Percentiles rank a stretch among this genome's conserved stretches.
These are phyloP conservation scores for Carex parvula DNA, from an alignment of 176 grass and related monocot genomes.

Conservation along the genomic window DNA sequence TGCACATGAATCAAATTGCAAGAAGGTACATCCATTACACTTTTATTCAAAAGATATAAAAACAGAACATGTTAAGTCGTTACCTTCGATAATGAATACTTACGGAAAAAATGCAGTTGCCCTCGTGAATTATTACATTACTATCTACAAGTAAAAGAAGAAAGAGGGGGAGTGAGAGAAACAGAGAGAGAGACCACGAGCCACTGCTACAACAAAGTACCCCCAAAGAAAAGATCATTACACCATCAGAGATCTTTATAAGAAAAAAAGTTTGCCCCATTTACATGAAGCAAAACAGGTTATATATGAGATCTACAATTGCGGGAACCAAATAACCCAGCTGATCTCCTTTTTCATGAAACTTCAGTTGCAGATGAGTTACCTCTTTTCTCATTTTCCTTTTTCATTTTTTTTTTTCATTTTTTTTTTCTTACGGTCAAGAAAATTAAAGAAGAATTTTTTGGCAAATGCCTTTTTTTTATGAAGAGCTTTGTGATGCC, in stretches of 20 bases:
- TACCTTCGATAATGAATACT: conserved; percentile 30
- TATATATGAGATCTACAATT: conserved; percentile 29
- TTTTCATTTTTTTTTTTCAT: neutral
- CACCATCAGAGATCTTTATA: conserved; percentile 26
- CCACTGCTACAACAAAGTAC: conserved; percentile 34
- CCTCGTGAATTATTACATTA: conserved; percentile 31
- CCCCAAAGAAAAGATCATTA: conserved; percentile 24
- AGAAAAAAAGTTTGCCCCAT: conserved; percentile 33
- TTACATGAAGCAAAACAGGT: conserved; percentile 37
- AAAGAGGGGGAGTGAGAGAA: neutral
- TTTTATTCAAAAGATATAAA: conserved; percentile 27
- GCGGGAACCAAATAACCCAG: conserved; percentile 21
- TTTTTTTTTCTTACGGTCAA: conserved; percentile 29
- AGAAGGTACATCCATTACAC: conserved; percentile 24
- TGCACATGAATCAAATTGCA: conserved; percentile 26
- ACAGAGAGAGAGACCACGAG: conserved; percentile 5
- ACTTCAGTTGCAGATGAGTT: conserved; percentile 24
- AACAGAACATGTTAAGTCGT: conserved; percentile 33
- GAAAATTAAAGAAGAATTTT: conserved; percentile 31
- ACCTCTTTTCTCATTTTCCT: conserved; percentile 14
- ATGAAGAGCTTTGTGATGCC: conserved; percentile 47
- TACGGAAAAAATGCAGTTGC: conserved; percentile 28
- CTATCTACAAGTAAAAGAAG: conserved; percentile 10
- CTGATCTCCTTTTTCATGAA: conserved; percentile 18
- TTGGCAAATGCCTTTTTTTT: neutral